A percentile compares a stretch with the other conserved stretches of the same genome.
Conservation (phyloP, 192 early-diverging fungal species). For the Radiomyces spectabilis region DNA sequence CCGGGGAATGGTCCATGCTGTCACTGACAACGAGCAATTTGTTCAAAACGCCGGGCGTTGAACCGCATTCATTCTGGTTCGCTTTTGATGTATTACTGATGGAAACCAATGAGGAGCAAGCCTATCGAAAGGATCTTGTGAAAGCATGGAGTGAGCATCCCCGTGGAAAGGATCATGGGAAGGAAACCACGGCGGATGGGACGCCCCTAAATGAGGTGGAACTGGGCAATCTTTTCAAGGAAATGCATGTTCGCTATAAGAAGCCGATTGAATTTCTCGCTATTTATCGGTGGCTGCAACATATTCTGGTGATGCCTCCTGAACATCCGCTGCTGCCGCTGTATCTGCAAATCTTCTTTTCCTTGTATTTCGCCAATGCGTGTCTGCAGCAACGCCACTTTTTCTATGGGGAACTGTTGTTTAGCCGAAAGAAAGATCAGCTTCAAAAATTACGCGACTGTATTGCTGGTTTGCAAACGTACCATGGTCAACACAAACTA, state of each 20-base stretch:
- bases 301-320: constrained; percentile 32
- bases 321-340: constrained; percentile 34
- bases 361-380: constrained; percentile 34
- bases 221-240: constrained; percentile 27
- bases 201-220: no score
- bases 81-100: constrained; percentile 34
- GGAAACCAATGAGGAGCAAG: constrained; percentile 32
- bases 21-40: constrained; percentile 32
- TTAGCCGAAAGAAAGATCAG: constrained; percentile 25
- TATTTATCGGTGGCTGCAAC: constrained; percentile 44
- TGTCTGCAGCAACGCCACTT: constrained; percentile 5
- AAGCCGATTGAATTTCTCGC: constrained; percentile 38
- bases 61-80: constrained; percentile 36
- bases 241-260: constrained; percentile 13
- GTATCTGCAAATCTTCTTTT: constrained; percentile 43
- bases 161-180: no score
- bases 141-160: no score
- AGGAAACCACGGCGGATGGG: no score
- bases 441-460: constrained; percentile 30
- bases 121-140: constrained; percentile 11
- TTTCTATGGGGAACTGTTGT: constrained; percentile 31
- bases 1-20: constrained; percentile 39
- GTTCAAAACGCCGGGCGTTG: constrained; percentile 38
- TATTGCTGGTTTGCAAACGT: constrained; percentile 28
- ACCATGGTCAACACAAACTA: constrained; percentile 16